Base-by-base conservation (phyloP, 129 eudicot species). In the Logfia minima region DNA sequence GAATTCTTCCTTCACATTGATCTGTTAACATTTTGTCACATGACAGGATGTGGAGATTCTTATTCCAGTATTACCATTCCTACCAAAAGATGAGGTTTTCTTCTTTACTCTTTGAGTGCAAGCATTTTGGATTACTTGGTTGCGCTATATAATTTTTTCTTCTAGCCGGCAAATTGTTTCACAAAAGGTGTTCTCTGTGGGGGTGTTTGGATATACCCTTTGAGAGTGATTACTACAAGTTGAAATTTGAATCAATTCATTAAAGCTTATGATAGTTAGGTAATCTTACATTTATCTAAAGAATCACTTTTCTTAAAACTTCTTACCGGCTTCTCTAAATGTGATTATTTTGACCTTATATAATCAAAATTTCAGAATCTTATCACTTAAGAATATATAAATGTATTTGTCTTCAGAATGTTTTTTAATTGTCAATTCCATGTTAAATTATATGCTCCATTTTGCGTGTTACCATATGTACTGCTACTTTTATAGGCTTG, bases 41-140 rank as follows among this genome's bases (percentile, higher is more conserved):
- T 58, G 66, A 51, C 90, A 95, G 99, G 96, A 95, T 80, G 75
- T 90, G 48, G 97, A 92, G 81, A 82, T 95, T 80, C 88, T 95
- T 63, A 82, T 92, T 68, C 94, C 94, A 14, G 78, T 92, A 72
- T 81, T 95, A 75, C 85, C 97, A 8, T 89, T 87, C 83, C 80
- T 91, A 37, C 86, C 92, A 56, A 95, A 84, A 81, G 91, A 89
- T 32, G 99, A 95, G 99, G 99, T 95, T 78, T 53, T 68, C 53
- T 68, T 37, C 61, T 56, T 26, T 76, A 45, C 65, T 37, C 22
- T 35, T 45, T 28, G 11, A 62, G 19, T 7, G 62, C 65, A 19
- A 66, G 23, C 21, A 51, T 32, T 31, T 76, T 39, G 29, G 48
- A 32, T 64, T 76, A 9, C 39, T 64, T 29, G 45, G 23, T 71